Evolutionary conservation across 805 yeast species (phyloP), one percentile per base, ranked within the genome.

Genomic region (Myxozyma lipomycoides): DNA sequence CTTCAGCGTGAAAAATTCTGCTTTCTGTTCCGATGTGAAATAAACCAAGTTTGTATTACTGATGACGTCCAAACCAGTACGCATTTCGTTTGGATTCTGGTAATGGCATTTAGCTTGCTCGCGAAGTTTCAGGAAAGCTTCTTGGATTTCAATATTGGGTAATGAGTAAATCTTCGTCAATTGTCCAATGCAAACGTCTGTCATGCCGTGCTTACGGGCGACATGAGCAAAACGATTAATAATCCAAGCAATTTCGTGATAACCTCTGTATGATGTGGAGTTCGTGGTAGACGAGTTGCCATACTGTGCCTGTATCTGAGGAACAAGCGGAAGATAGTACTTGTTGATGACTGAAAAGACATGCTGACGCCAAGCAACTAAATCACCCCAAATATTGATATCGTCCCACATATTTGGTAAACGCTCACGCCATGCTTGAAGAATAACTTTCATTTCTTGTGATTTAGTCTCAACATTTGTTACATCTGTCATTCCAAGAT

Each of bases 241-340:
- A 5, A 93, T 96, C 97, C 98, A 95, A 0, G 98, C 98, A 67
- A 91, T 88, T 69, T 93, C 99, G 67, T 93, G 99, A 70, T 87
- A 93, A 1, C 99, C 99, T 58, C 98, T 77, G 69, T 91, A 95
- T 1, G 96, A 98, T 64, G 89, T 90, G 1, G 97, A 89, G 65
- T 88, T 87, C 26, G 86, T 86, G 40, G 82, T 79, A 1, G 76
- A 73, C 52, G 59, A 62, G 30, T 62, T 60, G 4, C 66, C 67
- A n/a, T 61, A 74, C 30, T 61, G 69, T 55, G 84, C 88, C 61
- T 87, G 96, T 32, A 87, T 65, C 1, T 87, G 81, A 1, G 96
- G 95, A 54, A 90, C 84, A 63, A 95, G 76, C 6, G 98, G 98
- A 76, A 90, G 78, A 67, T 93, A 93, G 1, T 87, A 95, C 66